These are phyloP conservation scores for Alternaria viburni DNA, from an alignment of 2,329 filamentous ascomycete species.

Conservation along the genomic window DNA sequence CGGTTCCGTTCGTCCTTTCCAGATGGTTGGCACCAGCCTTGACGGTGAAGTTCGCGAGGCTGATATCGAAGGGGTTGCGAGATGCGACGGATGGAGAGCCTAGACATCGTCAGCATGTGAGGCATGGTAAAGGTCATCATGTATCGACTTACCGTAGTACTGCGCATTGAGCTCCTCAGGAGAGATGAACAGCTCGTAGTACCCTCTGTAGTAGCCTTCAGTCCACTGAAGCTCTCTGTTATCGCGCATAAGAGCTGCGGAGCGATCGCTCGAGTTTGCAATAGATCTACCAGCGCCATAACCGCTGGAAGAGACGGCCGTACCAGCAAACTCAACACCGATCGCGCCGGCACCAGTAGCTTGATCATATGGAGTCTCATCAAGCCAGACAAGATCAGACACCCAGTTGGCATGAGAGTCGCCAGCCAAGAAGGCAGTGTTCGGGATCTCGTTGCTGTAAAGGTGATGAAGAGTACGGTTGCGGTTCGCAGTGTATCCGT, in stretches of 20 bases:
- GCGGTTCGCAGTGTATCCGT: conserved; percentile 70
- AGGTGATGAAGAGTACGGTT: conserved; percentile 72
- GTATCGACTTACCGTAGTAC: conserved; percentile 62
- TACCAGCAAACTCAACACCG: conserved; percentile 63
- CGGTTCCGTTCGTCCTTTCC: conserved; percentile 42
- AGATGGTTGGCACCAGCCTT: conserved; percentile 65
- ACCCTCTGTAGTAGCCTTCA: conserved; percentile 74
- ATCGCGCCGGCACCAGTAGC: conserved; percentile 48
- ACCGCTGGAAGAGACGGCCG: conserved; percentile 67
- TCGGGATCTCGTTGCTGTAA: conserved; percentile 69
- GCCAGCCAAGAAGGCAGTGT: conserved; percentile 74
- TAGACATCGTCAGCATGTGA: conserved; percentile 6
- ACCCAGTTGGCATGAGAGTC: conserved; percentile 70
- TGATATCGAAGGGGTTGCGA: conserved; percentile 68
- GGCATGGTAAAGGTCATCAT: no score
- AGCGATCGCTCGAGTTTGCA: conserved; percentile 58
- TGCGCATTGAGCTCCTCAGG: conserved; percentile 63
- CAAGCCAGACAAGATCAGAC: conserved; percentile 52
- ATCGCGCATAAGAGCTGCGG: conserved; percentile 37
- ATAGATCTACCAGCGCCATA: conserved; percentile 22
- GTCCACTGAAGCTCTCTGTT: conserved; percentile 73
- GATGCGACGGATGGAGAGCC: conserved; percentile 61
- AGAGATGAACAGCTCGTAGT: conserved; percentile 66
- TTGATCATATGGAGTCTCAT: conserved; percentile 45
- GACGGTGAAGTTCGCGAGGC: conserved; percentile 73